Evolutionary conservation across 2,329 filamentous ascomycete genomes (phyloP).

Genomic region (Cercospora sp.): DNA sequence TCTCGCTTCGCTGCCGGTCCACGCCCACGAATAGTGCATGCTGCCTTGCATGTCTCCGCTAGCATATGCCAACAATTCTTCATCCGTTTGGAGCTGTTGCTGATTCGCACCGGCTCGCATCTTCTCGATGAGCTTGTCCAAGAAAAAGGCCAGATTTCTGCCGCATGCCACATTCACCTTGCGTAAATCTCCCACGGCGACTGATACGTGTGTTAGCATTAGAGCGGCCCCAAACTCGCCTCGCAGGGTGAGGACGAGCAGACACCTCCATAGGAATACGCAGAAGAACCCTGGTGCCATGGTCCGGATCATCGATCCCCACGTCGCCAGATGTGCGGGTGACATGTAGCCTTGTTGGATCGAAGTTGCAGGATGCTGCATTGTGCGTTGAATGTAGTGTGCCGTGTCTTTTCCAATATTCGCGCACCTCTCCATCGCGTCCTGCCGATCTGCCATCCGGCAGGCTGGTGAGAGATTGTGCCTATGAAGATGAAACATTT

Average conservation of each 20-base stretch:
- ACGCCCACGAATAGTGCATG: slow-evolving; percentile 79
- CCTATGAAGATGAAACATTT: slow-evolving; percentile 80
- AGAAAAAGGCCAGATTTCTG: slow-evolving; percentile 77
- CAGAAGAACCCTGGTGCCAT: slow-evolving; percentile 74
- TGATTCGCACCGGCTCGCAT: slow-evolving; percentile 45
- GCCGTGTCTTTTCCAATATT: slow-evolving; percentile 76
- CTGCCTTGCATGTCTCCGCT: slow-evolving; percentile 83
- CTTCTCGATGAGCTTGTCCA: slow-evolving; percentile 64
- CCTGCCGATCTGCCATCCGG: slow-evolving; percentile 62
- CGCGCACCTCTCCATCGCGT: slow-evolving; percentile 76
- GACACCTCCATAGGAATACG: slow-evolving; percentile 82
- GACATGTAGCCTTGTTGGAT: slow-evolving; percentile 31
- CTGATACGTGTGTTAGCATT: slow-evolving; percentile 69
- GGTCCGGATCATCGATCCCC: slow-evolving; percentile 61
- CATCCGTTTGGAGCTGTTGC: slow-evolving; percentile 62
- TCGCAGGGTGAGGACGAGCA: slow-evolving; percentile 74
- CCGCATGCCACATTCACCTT: slow-evolving; percentile 77
- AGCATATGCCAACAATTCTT: slow-evolving; percentile 84
- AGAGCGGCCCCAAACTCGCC: slow-evolving; percentile 72
- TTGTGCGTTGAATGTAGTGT: slow-evolving; percentile 67
- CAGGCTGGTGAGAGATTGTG: slow-evolving; percentile 80
- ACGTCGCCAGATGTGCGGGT: slow-evolving; percentile 41
- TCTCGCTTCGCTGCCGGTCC: slow-evolving; percentile 57
- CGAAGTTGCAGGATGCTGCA: slow-evolving; percentile 44
- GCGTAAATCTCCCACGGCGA: slow-evolving; percentile 68